These are phyloP conservation scores for Sclerotinia borealis DNA, from an alignment of 2,329 filamentous ascomycete species.

Conservation along the genomic window DNA sequence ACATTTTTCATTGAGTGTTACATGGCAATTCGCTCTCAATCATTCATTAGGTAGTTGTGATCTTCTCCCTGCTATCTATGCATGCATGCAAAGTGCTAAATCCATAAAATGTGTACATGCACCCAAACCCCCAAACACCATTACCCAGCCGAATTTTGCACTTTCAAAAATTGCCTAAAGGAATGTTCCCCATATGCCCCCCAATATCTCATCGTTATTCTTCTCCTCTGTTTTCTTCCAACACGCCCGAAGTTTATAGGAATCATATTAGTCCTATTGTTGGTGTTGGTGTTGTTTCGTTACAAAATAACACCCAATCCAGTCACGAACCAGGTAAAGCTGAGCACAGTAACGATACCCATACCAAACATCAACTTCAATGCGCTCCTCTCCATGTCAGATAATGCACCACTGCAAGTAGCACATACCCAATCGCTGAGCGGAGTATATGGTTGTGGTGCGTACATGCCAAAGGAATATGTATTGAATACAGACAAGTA, in stretches of 20 bases:
- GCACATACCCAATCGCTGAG: constrained; percentile 49
- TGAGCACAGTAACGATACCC: constrained; percentile 49
- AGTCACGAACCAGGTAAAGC: constrained; percentile 59
- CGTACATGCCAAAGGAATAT: constrained; percentile 55
- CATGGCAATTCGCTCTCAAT: not conserved
- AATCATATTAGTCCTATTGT: not conserved
- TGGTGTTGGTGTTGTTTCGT: not conserved
- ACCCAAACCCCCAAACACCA: constrained; percentile 18
- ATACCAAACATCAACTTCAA: constrained; percentile 48
- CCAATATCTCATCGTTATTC: constrained; percentile 2
- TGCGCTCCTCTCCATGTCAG: constrained; percentile 42
- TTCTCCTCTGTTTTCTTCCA: not conserved
- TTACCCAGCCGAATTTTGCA: constrained; percentile 10
- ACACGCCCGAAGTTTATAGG: not conserved
- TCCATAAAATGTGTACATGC: constrained; percentile 9
- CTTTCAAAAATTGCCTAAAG: constrained; percentile 6
- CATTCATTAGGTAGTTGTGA: constrained; percentile 10
- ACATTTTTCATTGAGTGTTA: not conserved
- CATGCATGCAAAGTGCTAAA: constrained; percentile 10
- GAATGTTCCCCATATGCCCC: constrained; percentile 1
- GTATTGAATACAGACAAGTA: constrained; percentile 45
- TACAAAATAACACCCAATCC: constrained; percentile 36
- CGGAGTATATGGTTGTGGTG: constrained; percentile 44
- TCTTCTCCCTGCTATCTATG: constrained; percentile 22
- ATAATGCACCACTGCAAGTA: constrained; percentile 49